Evolutionary conservation across 352 stramenopile species (phyloP), one percentile per base, ranked within the genome.

Genomic region (Globisporangium yorkense): DNA sequence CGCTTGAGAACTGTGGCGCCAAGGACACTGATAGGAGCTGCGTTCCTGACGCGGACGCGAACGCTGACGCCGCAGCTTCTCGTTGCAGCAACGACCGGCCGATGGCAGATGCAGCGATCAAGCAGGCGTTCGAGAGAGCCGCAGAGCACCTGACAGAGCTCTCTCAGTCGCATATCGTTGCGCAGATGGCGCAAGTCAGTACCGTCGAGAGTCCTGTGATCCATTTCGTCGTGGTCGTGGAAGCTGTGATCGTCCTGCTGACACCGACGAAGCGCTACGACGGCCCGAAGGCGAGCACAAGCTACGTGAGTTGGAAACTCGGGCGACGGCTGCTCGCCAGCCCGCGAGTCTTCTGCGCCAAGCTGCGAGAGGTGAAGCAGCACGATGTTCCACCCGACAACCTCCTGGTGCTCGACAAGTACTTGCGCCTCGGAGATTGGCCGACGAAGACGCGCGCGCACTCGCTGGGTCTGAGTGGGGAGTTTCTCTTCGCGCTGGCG

Each of bases 181-280:
- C 18, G 0, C 67, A 87, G 48, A 85, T 90, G 67, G 24, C 54
- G 0, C 43, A 46, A 3, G 31, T 74, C 37, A 74, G 68, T 20
- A 3, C 27, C 0, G 40, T 54, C 0, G 57, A 67, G 3, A 40
- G 41, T 0, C 59, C 65, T 3, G 43, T 56, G 39, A 46, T 59
- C 35, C 63, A 67, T 2, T 61, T 94, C 2, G 69, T 92, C 6
- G 52, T 93, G 12, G 77, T 91, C 12, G 86, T 94, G 74, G 84
- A 96, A 54, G 77, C 84, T 8, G 68, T 88, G 8, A 80, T 96
- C 35, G 72, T 94, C 18, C 51, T 94, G 5, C 65, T 96, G 13
- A 94, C 84, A 10, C 87, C 87, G 12, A 65, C 51, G 0, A 87
- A 88, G 37, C 52, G 56, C n/a, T 96, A 89, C 53, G 70, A 77